These are phyloP conservation scores for Coemansia pectinata DNA, from an alignment of 192 early-diverging fungal genomes.

Conservation along the genomic window DNA sequence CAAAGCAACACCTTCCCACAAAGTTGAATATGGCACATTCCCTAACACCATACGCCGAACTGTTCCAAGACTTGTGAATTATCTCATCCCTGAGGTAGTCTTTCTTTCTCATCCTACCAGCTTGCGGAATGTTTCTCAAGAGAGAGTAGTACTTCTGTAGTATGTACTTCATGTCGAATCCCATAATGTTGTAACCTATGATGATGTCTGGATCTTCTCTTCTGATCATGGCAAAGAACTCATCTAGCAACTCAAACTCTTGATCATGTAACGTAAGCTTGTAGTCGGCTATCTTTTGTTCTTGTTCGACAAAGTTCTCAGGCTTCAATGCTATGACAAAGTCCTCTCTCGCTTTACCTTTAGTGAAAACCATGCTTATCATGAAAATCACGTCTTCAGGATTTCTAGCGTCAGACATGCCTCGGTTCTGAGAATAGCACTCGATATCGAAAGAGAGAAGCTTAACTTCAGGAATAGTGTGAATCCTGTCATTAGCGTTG, in stretches of 20 bases:
- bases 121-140: slow-evolving; percentile 20
- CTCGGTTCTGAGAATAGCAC: slow-evolving; percentile 7
- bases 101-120: slow-evolving; percentile 3
- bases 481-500: slow-evolving; percentile 11
- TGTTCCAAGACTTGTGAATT: slow-evolving; percentile 18
- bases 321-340: slow-evolving; percentile 7
- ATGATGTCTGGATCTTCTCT: slow-evolving; percentile 12
- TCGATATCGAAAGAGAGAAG: slow-evolving; percentile 29
- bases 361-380: slow-evolving; percentile 11
- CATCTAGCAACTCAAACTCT: slow-evolving; percentile 16
- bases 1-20: slow-evolving; percentile 19
- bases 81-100: slow-evolving; percentile 13
- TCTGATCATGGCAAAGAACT: slow-evolving; percentile 17
- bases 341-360: not conserved
- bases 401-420: slow-evolving; percentile 18
- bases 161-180: slow-evolving; percentile 30
- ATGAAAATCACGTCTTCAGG: slow-evolving; percentile 20
- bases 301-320: not conserved
- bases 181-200: slow-evolving; percentile 20
- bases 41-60: slow-evolving; percentile 21
- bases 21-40: slow-evolving; percentile 18
- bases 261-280: not conserved
- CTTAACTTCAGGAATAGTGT: slow-evolving; percentile 21
- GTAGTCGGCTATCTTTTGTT: not conserved
- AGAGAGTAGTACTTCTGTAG: slow-evolving; percentile 16